Percentiles rank a stretch among this genome's conserved stretches.
Evolutionary conservation across 192 early-diverging fungal species (phyloP).

Genomic region (Backusella tuberculispora): DNA sequence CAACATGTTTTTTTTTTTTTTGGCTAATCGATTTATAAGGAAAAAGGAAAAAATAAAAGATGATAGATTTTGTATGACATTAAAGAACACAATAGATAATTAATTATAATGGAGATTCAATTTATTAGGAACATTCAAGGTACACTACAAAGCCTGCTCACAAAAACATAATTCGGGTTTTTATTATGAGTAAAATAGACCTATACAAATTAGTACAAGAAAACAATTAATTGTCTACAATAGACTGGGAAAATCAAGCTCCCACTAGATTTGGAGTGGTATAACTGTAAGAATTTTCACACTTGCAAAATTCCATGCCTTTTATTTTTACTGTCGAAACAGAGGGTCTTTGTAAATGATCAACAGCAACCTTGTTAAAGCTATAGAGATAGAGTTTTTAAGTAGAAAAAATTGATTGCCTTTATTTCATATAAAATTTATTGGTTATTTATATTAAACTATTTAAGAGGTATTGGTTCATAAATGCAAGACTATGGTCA

Average conservation of each 20-base stretch:
- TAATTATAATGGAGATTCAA: neutral
- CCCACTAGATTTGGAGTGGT: neutral
- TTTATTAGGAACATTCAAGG: neutral
- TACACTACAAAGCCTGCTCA: neutral
- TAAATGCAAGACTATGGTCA: too few species aligned
- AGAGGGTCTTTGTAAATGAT: too few species aligned
- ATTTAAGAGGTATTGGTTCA: neutral
- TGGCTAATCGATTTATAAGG: neutral
- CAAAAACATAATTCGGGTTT: neutral
- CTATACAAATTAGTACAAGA: too few species aligned
- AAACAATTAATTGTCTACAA: too few species aligned
- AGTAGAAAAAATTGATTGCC: neutral
- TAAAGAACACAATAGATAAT: neutral
- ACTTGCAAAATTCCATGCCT: too few species aligned
- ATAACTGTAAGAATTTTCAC: neutral
- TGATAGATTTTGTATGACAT: neutral
- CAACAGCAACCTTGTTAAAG: too few species aligned
- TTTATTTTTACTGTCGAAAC: too few species aligned
- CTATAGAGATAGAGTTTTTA: too few species aligned
- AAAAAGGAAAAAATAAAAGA: neutral
- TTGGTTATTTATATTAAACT: neutral
- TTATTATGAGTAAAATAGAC: too few species aligned
- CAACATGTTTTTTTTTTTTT: neutral
- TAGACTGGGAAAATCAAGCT: neutral
- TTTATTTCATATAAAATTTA: neutral